Percentiles rank a stretch among this genome's conserved stretches.
phyloP scores from a whole-genome alignment of 129 eudicot species.

The Artemisia annua region DNA sequence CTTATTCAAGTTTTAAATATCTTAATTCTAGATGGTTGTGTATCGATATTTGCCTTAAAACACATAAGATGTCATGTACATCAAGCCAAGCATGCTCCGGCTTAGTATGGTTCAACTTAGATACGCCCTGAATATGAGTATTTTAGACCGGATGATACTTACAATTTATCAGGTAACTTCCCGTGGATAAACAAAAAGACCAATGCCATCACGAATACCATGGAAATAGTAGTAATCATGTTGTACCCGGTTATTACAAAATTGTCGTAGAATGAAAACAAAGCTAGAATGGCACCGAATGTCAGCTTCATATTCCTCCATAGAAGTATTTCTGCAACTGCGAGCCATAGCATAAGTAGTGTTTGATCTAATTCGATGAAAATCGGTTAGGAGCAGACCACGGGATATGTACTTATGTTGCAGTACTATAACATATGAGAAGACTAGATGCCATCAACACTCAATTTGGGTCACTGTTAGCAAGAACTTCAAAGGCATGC shows the following conservation, averaged over 20 bases:
- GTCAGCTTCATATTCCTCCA: constrained; percentile 84
- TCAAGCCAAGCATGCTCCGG: neutral
- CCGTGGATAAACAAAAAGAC: constrained; percentile 68
- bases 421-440: no score
- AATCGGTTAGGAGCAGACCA: neutral
- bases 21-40: neutral
- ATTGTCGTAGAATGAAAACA: constrained; percentile 62
- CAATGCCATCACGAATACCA: constrained; percentile 42
- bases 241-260: constrained; percentile 67
- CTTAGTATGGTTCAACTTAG: neutral
- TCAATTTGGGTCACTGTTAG: no score
- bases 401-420: no score
- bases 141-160: constrained; percentile 12
- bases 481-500: no score
- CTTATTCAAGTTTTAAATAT: neutral
- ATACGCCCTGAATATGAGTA: neutral
- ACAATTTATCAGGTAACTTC: constrained; percentile 65
- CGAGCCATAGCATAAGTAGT: constrained; percentile 19
- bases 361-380: neutral
- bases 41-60: neutral
- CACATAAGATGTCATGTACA: no score
- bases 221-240: constrained; percentile 62
- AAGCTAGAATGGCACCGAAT: constrained; percentile 36
- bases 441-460: no score
- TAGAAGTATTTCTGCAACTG: constrained; percentile 86